These are phyloP conservation scores for Closterium sp. DNA, from an alignment of 139 green algal species.

Conservation along the genomic window DNA sequence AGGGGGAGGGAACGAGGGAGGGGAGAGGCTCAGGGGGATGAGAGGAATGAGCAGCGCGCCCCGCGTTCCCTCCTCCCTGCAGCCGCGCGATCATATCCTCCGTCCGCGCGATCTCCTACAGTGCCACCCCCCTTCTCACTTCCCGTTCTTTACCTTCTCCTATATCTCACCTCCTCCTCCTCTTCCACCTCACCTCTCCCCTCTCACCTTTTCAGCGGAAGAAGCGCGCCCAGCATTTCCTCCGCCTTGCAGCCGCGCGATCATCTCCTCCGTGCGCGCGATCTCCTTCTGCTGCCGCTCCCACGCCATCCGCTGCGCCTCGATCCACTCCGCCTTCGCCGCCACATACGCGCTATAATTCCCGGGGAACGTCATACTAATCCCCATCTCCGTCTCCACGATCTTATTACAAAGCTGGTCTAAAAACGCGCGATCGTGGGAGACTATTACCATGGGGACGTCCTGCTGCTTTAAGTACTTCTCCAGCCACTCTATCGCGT, in stretches of 20 bases:
- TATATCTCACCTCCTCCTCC: no score
- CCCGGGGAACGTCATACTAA: slow-evolving; percentile 78
- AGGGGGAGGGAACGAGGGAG: background rate
- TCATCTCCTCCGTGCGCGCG: slow-evolving; percentile 70
- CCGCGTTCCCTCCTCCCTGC: slow-evolving; percentile 66
- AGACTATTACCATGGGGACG: slow-evolving; percentile 94
- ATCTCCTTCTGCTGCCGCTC: slow-evolving; percentile 93
- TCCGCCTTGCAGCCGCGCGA: slow-evolving; percentile 68
- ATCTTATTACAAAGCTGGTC: slow-evolving; percentile 92
- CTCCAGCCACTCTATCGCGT: slow-evolving; percentile 98
- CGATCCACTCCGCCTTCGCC: slow-evolving; percentile 49
- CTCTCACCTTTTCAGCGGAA: slow-evolving; percentile 80
- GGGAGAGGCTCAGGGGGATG: background rate
- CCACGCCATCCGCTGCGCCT: slow-evolving; percentile 39
- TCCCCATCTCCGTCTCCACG: slow-evolving; percentile 92
- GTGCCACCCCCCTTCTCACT: slow-evolving; percentile 61
- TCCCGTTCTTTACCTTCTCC: slow-evolving; percentile 14
- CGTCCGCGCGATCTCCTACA: slow-evolving; percentile 88
- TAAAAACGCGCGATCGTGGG: slow-evolving; percentile 96
- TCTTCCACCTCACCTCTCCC: no score
- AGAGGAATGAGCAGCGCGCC: slow-evolving; percentile 71
- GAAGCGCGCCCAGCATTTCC: slow-evolving; percentile 69
- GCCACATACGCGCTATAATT: slow-evolving; percentile 84
- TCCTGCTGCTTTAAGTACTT: slow-evolving; percentile 82
- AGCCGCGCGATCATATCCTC: slow-evolving; percentile 72